phyloP scores from a whole-genome alignment of 2,329 filamentous ascomycete species.

The Trichoderma atroviride region DNA sequence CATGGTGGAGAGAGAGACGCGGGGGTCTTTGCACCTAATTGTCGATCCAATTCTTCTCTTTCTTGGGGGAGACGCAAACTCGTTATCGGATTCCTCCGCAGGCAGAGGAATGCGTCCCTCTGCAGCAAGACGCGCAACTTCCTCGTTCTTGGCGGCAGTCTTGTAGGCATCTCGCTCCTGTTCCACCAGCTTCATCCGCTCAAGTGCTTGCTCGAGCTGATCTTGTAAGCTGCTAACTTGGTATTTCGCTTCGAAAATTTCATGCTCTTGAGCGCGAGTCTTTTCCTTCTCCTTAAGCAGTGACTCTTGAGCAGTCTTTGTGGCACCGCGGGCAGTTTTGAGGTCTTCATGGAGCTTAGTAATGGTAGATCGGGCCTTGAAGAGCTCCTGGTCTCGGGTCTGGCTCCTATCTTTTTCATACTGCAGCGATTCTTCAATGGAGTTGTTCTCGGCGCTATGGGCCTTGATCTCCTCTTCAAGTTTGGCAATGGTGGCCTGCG shows the following conservation, averaged over 20 bases:
- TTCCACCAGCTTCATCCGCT: constrained; percentile 66
- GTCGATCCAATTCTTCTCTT: constrained; percentile 32
- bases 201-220: constrained; percentile 65
- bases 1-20: constrained; percentile 51
- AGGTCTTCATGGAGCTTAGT: constrained; percentile 74
- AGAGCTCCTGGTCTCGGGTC: constrained; percentile 59
- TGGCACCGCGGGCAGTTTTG: constrained; percentile 59
- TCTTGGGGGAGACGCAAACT: constrained; percentile 65
- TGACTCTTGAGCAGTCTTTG: constrained; percentile 59
- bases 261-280: constrained; percentile 64
- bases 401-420: constrained; percentile 12
- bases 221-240: constrained; percentile 66
- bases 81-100: constrained; percentile 57
- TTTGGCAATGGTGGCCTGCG: constrained; percentile 68
- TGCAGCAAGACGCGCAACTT: constrained; percentile 71
- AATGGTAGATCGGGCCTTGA: constrained; percentile 70
- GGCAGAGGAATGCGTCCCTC: constrained; percentile 72
- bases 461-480: constrained; percentile 72
- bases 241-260: constrained; percentile 69
- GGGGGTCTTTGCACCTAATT: constrained; percentile 40
- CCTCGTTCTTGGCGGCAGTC: constrained; percentile 71
- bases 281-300: constrained; percentile 66
- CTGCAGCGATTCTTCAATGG: constrained; percentile 64
- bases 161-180: constrained; percentile 76
- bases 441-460: constrained; percentile 53